Evolutionary conservation across 148 eudicot genomes (phyloP).

Genomic region (Dianthus caryophyllus): DNA sequence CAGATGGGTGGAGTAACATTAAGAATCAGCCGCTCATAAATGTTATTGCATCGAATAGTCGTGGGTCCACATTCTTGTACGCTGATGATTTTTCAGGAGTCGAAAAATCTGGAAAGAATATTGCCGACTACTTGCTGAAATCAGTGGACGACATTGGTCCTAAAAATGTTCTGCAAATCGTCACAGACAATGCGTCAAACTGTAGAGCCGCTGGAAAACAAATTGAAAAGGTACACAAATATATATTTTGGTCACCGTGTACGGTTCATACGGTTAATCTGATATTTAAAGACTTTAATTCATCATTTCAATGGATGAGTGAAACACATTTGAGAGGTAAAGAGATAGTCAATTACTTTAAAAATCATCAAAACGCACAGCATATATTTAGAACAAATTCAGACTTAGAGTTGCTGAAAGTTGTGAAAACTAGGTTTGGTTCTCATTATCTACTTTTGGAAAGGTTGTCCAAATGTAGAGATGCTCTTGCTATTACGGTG

Average conservation of each 20-base stretch:
- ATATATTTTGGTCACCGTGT: no score
- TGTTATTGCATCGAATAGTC: slow-evolving; percentile 9
- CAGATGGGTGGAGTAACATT: slow-evolving; percentile 23
- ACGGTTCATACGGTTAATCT: slow-evolving; percentile 17
- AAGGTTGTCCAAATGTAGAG: slow-evolving; percentile 13
- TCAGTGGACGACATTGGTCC: slow-evolving; percentile 18
- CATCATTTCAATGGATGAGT: neutral
- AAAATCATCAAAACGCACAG: slow-evolving; percentile 12
- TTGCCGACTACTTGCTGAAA: slow-evolving; percentile 8
- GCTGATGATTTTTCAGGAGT: slow-evolving; percentile 4
- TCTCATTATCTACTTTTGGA: slow-evolving; percentile 21
- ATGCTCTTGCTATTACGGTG: slow-evolving; percentile 8
- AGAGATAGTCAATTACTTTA: slow-evolving; percentile 15
- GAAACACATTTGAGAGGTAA: slow-evolving; percentile 2
- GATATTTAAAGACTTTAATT: slow-evolving; percentile 13
- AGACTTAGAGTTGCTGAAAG: slow-evolving; percentile 21
- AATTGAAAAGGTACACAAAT: slow-evolving; percentile 15
- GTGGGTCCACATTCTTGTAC: slow-evolving; percentile 17
- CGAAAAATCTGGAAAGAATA: slow-evolving; percentile 13
- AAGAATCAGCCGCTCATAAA: slow-evolving; percentile 14
- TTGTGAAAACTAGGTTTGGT: slow-evolving; percentile 29
- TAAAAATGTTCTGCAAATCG: slow-evolving; percentile 21
- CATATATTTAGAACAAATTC: slow-evolving; percentile 16
- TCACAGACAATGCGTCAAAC: slow-evolving; percentile 20
- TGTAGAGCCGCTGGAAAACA: slow-evolving; percentile 13